Evolutionary conservation across 176 grass and related monocot genomes (phyloP), one percentile per base, ranked within the genome.

Genomic region (Carex pumila): DNA sequence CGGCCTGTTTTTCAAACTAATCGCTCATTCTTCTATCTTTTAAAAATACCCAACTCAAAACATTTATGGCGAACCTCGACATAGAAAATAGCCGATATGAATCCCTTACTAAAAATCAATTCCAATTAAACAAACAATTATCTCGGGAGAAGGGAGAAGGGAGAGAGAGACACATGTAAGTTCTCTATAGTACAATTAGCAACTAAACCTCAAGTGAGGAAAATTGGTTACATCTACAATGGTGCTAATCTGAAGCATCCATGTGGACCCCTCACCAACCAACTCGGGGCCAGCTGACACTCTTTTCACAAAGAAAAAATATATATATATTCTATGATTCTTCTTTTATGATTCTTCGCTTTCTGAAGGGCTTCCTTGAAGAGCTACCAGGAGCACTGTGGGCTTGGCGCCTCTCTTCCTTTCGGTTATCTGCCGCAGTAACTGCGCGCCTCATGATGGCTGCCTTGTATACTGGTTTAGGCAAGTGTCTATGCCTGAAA

Each of bases 391-490:
- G 91, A 56, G 91, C 89, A 84, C 96, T 98, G 80, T 98, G 96
- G 45, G 90, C 90, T 21, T 71, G 85, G 83, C 88, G 91, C 34
- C 85, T 91, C 37, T 90, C 43, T 57, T 93, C 86, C 82, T 93
- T 95, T 14, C 84, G 88, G 21, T 80, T 88, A 43, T 98, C 91
- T 6, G 93, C 93, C 86, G 95, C 96, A 15, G 91, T 85, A 85
- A 95, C 91, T 5, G 91, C 71, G 5, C 91, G 91, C 83, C 96
- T 90, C 76, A 98, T 49, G 43, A 81, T 70, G 60, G 80, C 64
- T 30, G 96, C 96, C 86, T 88, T 95, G 85, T 95, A 95, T 79
- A 99, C 88, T 19, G 96, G 89, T 91, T 91, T 99, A 1, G 96
- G 96, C 45, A 98, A 83, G 85, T 98, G 96, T 31, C 87, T 93